Evolutionary conservation across 2,329 filamentous ascomycete species (phyloP), one percentile per base, ranked within the genome.

Genomic region (Xylaria sp.): DNA sequence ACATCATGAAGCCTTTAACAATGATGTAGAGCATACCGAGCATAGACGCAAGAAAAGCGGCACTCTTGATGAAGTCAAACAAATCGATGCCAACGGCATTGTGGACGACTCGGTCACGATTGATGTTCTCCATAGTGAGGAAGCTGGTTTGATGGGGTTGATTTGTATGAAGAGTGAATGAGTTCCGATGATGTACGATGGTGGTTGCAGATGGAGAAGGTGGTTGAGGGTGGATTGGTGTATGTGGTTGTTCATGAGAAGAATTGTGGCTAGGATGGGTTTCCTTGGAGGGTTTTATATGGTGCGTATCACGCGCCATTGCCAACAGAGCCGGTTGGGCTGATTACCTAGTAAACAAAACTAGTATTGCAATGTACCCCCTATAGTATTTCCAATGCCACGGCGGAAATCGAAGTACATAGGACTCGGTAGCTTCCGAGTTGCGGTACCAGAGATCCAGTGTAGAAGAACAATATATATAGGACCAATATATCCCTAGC

Each of bases 131-230:
- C 75, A 76, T 76, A 1, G 68, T 67, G 55, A 56, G 1, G 18
- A 74, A 25, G 28, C 68, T 72, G 51, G 57, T 33, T 60, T 62
- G 62, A 56, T 76, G 74, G 12, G 57, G 41, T 56, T 64, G 61
- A 33, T 71, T 71, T 52, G 18, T 54, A 25, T 57, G 56, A 10
- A n/a, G 48, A 62, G 46, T 28, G 28, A 33, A 23, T 46, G 51
- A 9, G 10, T 46, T 54, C 12, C 49, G 61, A 12, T 31, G 13
- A 20, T 8, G n/a, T 20, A 18, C 8, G 18, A n/a, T n/a, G 8
- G 3, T 7, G 18, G 64, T 18, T 62, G 20, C 33, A 51, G 46
- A 41, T 5, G 64, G 58, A 36, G 48, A 41, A 33, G 8, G 46
- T 43, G 48, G 55, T 39, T 60, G 49, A 46, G 57, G 39, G 2